Percentiles rank a stretch among this genome's conserved stretches.
Conservation (phyloP, 2,329 filamentous ascomycete genomes). For the Aspergillus flavus region DNA sequence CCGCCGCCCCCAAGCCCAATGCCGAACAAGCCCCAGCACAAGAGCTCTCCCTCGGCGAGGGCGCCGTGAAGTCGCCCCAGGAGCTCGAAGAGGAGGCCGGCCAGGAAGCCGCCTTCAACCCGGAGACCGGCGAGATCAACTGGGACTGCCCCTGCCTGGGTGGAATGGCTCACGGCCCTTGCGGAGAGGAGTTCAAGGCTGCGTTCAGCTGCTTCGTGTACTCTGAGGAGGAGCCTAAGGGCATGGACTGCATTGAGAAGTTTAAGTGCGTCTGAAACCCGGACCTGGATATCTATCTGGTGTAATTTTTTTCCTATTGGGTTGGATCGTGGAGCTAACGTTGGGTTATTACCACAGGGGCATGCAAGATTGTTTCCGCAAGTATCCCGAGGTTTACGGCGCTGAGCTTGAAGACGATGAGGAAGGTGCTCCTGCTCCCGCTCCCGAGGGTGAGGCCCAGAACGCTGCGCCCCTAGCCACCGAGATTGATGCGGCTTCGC, state of each 20-base stretch:
- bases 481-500: constrained; percentile 29
- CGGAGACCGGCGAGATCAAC: constrained; percentile 98
- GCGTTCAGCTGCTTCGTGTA: constrained; percentile 99
- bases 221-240: constrained; percentile 92
- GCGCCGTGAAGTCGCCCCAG: constrained; percentile 46
- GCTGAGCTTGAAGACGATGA: constrained; percentile 81
- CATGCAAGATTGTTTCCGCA: constrained; percentile 97
- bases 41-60: constrained; percentile 16
- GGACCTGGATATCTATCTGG: neutral
- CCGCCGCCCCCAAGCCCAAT: constrained; percentile 16
- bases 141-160: constrained; percentile 98
- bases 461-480: constrained; percentile 20
- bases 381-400: constrained; percentile 91
- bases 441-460: constrained; percentile 12
- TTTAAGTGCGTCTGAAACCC: constrained; percentile 72
- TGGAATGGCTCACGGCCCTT: constrained; percentile 95
- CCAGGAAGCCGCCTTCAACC: constrained; percentile 93
- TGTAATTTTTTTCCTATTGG: neutral
- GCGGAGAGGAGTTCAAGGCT: constrained; percentile 90
- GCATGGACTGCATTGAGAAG: constrained; percentile 95
- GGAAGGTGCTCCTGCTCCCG: constrained; percentile 35
- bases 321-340: constrained; percentile 29
- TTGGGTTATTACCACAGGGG: constrained; percentile 58
- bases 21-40: constrained; percentile 13
- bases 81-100: constrained; percentile 77